phyloP scores from a whole-genome alignment of 108 stramenopile species.

The Skeletonema grethae region DNA sequence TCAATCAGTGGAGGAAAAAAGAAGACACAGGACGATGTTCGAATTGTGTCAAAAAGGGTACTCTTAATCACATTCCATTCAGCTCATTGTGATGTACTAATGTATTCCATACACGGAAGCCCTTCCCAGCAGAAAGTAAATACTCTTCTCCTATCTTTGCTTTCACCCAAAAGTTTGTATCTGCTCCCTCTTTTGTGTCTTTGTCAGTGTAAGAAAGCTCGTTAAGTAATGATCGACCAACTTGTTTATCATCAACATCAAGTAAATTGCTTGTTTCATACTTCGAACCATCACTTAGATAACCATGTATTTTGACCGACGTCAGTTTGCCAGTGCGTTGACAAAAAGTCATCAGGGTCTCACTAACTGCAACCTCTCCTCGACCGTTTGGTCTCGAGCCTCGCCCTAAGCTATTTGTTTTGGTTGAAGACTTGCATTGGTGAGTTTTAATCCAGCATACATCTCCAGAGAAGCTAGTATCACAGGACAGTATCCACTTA shows the following conservation, averaged over 20 bases:
- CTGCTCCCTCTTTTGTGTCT: slow-evolving; percentile 42
- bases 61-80: not conserved
- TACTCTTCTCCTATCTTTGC: slow-evolving; percentile 42
- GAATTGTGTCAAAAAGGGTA: slow-evolving; percentile 10
- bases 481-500: slow-evolving; percentile 63
- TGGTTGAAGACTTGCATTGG: slow-evolving; percentile 11
- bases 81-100: not conserved
- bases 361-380: slow-evolving; percentile 62
- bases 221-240: slow-evolving; percentile 19
- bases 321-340: slow-evolving; percentile 13
- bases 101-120: slow-evolving; percentile 63
- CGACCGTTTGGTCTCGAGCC: slow-evolving; percentile 36
- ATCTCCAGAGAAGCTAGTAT: slow-evolving; percentile 85
- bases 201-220: slow-evolving; percentile 20
- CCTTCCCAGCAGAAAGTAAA: slow-evolving; percentile 64
- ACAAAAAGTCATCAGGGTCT: slow-evolving; percentile 59
- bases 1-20: slow-evolving; percentile 20
- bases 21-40: slow-evolving; percentile 16
- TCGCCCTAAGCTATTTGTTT: slow-evolving; percentile 18
- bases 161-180: slow-evolving; percentile 62
- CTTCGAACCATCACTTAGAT: slow-evolving; percentile 65
- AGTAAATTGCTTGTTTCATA: slow-evolving; percentile 61
- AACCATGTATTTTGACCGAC: slow-evolving; percentile 60
- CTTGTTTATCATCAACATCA: slow-evolving; percentile 2
- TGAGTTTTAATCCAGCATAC: slow-evolving; percentile 47